Evolutionary conservation across 2,329 filamentous ascomycete genomes (phyloP), one percentile per base, ranked within the genome.

Genomic region (Monilinia polystroma): DNA sequence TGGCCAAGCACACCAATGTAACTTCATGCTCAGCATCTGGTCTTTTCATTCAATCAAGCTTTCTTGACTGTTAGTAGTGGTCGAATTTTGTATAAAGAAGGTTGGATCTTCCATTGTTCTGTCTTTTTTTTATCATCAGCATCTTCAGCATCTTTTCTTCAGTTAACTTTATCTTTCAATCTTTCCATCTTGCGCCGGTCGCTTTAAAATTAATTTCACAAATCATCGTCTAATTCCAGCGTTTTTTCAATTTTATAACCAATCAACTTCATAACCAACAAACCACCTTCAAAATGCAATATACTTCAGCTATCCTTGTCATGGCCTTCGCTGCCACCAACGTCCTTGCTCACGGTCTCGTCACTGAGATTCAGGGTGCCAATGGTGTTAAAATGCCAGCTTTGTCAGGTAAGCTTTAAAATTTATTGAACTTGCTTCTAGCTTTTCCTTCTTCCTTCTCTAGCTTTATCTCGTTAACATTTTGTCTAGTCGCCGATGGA

Each of bases 331-430:
- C 77, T 67, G 70, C 71, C 67, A 78, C 80, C 71, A 77, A 81
- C 70, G 80, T 81, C 72, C 82, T 82, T 58, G 84, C 83, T 64
- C 86, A 89, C 77, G 85, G 86, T 76, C 79, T 87, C 66, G 79
- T 88, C 72, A 82, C 82, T 72, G 76, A 80, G 53, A 79, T 87
- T 69, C 76, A 81, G 71, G 86, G 86, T 65, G 84, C 85, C 71
- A 89, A 89, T 73, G 83, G 83, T 69, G 86, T 88, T 54, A 81
- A 75, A 70, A 88, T 89, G 85, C 84, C 86, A 45, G 86, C 84
- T 75, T 82, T 88, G 58, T 82, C 83, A 20, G 79, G 80, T 81
- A 76, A 70, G 75, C 43, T 57, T 59, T 69, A 20, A 38, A 23
- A n/a, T 26, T 18, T 18, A 20, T 45, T 60, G 35, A 29, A 63